Conservation (phyloP, 2,329 filamentous ascomycete species). For the Xylaria sp. region DNA sequence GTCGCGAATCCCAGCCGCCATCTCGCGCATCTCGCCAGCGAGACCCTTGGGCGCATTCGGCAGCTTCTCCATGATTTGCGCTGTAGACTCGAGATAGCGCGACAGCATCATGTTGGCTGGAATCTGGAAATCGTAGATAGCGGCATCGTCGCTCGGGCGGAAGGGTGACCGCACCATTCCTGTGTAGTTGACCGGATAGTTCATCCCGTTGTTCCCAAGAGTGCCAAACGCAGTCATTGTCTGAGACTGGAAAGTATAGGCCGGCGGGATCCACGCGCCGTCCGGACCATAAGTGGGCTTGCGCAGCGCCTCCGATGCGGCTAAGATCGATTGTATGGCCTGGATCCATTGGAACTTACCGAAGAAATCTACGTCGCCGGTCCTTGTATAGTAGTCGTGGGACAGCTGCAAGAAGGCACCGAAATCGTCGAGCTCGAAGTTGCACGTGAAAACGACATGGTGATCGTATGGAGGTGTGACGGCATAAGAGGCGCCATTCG, state of each 20-base stretch:
- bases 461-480: constrained; percentile 72
- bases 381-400: constrained; percentile 81
- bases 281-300: constrained; percentile 66
- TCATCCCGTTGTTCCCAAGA: constrained; percentile 77
- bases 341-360: constrained; percentile 75
- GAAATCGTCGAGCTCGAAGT: constrained; percentile 92
- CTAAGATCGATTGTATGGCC: constrained; percentile 76
- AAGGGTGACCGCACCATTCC: constrained; percentile 89
- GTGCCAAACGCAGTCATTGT: constrained; percentile 84
- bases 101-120: constrained; percentile 90
- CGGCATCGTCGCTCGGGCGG: constrained; percentile 88
- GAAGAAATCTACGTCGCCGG: constrained; percentile 78
- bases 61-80: constrained; percentile 57
- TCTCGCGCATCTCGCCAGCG: constrained; percentile 64
- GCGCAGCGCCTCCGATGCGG: constrained; percentile 75
- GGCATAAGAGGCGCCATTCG: constrained; percentile 68
- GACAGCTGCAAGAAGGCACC: constrained; percentile 86
- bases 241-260: constrained; percentile 79
- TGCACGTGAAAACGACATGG: constrained; percentile 87
- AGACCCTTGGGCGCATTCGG: constrained; percentile 55
- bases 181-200: constrained; percentile 82
- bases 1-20: constrained; percentile 71
- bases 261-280: constrained; percentile 45
- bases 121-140: constrained; percentile 86
- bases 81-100: constrained; percentile 64